These are phyloP conservation scores for Coccomyxa subellipsoidea DNA, from an alignment of 163 green algal species.

Conservation along the genomic window DNA sequence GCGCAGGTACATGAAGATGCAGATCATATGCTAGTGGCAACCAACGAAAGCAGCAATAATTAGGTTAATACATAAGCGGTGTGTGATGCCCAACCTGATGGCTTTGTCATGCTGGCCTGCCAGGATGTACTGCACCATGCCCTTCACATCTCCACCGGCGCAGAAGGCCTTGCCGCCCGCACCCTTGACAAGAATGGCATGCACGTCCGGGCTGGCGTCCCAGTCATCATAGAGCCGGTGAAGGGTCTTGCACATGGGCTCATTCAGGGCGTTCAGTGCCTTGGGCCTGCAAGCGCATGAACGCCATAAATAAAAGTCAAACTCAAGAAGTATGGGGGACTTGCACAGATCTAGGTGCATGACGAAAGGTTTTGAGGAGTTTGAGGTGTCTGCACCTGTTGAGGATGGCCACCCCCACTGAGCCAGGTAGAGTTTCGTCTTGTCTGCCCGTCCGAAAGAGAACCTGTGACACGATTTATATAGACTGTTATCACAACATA, in stretches of 20 bases:
- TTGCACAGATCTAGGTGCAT: no score
- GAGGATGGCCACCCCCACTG: background rate
- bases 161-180: conserved; percentile 78
- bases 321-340: no score
- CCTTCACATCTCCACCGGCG: conserved; percentile 83
- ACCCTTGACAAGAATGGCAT: conserved; percentile 58
- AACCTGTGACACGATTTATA: background rate
- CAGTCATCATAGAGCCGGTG: conserved; percentile 21
- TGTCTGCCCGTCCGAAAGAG: no score
- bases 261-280: conserved; percentile 71
- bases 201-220: conserved; percentile 31
- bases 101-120: conserved; percentile 34
- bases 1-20: no score
- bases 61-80: no score
- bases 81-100: no score
- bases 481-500: background rate
- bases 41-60: no score
- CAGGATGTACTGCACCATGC: conserved; percentile 45
- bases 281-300: conserved; percentile 60
- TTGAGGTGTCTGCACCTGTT: no score
- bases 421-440: no score
- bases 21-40: no score
- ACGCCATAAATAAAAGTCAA: no score
- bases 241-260: conserved; percentile 56
- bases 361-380: no score